Evolutionary conservation across 495 filamentous ascomycete species (phyloP), one percentile per base, ranked within the genome.

Genomic region (Aspergillus haitiensis): DNA sequence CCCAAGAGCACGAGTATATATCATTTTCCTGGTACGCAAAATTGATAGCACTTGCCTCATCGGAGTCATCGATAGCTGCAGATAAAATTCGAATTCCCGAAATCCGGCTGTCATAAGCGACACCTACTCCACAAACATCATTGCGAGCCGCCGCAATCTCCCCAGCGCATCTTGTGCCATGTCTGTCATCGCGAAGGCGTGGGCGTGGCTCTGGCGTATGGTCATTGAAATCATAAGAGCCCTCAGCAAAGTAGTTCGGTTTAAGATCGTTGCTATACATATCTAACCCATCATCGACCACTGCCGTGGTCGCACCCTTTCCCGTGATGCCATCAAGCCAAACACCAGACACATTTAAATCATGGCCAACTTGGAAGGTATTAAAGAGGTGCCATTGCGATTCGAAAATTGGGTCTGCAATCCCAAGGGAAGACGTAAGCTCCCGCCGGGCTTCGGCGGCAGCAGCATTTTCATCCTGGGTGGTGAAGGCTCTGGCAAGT

Each of bases 1-100:
- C 94, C 94, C 94, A 98, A 0, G 93, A 97, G 74, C 94, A 98
- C 9, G 94, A 98, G 73, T 97, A 98, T 47, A 98, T 97, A 59
- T 97, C 88, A 67, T 97, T 98, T 40, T 90, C 79, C 63, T 97
- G 86, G 67, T 83, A 94, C 27, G 85, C 91, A 72, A 92, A 97
- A 75, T 95, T 97, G 81, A 98, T 86, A 18, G 94, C 89, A 2
- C 86, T 77, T 32, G 94, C 93, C 74, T 98, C 94, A 66, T 98
- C 94, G 34, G 88, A 86, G 72, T 98, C 94, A 53, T 86, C 86
- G 63, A 98, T 97, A n/a, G 88, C 72, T 62, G 88, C 89, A 21
- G 90, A 94, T 18, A 98, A 78, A 65, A 98, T 98, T 16, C 94
- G 90, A 62, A 97, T 87, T 33, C 89, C 93, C 18, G 92, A 84